Conservation (phyloP, 352 stramenopile species). For the Phytopythium oedochilum region DNA sequence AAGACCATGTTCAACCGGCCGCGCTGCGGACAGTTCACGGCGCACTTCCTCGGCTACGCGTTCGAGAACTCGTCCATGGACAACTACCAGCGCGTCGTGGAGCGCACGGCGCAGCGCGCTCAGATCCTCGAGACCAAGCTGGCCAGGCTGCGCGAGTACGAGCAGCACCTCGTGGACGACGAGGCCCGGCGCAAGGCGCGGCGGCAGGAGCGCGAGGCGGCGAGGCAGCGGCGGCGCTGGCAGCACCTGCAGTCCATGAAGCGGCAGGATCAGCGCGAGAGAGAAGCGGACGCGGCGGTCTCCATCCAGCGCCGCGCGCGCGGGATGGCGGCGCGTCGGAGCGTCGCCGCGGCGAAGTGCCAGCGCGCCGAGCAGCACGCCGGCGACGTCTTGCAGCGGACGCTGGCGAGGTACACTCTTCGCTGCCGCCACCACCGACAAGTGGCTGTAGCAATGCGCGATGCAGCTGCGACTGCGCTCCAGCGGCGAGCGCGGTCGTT, state of each 20-base stretch:
- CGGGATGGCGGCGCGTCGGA: conserved; percentile 25
- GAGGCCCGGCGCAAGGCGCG: conserved; percentile 32
- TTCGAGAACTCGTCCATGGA: conserved; percentile 70
- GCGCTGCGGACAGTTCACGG: conserved; percentile 58
- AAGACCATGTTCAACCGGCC: conserved; percentile 45
- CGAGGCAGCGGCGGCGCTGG: conserved; percentile 42
- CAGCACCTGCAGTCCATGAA: conserved; percentile 43
- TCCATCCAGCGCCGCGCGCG: conserved; percentile 36
- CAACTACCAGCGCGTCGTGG: conserved; percentile 58
- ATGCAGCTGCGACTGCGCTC: conserved; percentile 32
- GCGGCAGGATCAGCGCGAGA: conserved; percentile 30
- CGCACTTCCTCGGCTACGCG: conserved; percentile 54
- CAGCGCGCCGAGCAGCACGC: conserved; percentile 16
- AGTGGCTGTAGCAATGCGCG: conserved; percentile 20
- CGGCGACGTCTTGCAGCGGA: conserved; percentile 25
- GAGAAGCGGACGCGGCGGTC: conserved; percentile 30
- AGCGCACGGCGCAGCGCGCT: conserved; percentile 42
- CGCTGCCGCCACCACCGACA: conserved; percentile 16
- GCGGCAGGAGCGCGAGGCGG: conserved; percentile 31
- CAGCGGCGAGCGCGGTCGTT: conserved; percentile 39
- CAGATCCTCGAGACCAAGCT: conserved; percentile 43
- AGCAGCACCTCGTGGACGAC: conserved; percentile 37
- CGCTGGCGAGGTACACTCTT: conserved; percentile 23
- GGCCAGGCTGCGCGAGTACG: conserved; percentile 32
- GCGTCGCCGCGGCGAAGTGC: conserved; percentile 9